Evolutionary conservation across 345 rosid species (phyloP).

Genomic region (Heritiera fomes): DNA sequence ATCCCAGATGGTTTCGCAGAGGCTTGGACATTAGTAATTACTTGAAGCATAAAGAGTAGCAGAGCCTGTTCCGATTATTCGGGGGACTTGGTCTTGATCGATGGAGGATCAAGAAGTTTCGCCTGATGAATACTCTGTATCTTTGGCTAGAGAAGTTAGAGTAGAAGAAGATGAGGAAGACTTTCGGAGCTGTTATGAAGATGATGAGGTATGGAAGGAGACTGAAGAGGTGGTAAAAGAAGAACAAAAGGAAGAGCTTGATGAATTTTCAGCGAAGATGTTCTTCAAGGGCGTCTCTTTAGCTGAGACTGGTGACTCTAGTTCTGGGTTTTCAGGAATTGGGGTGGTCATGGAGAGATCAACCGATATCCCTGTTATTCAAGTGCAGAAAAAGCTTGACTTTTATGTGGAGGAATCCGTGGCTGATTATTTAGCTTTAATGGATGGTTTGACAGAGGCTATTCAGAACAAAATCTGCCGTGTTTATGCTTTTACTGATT

Average conservation of each 20-base stretch:
- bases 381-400: constrained; percentile 88
- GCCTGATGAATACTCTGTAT: constrained; percentile 37
- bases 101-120: constrained; percentile 54
- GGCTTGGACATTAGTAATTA: constrained; percentile 29
- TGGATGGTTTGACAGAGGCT: constrained; percentile 87
- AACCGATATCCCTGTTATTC: constrained; percentile 51
- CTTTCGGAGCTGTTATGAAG: constrained; percentile 89
- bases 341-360: constrained; percentile 84
- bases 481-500: constrained; percentile 81
- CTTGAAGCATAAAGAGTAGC: constrained; percentile 20
- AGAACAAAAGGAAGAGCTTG: constrained; percentile 48
- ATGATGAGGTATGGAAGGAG: constrained; percentile 86
- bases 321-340: constrained; percentile 73
- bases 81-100: constrained; percentile 14
- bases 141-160: constrained; percentile 42
- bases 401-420: constrained; percentile 79
- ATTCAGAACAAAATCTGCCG: constrained; percentile 50
- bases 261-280: constrained; percentile 81
- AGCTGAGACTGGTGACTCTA: constrained; percentile 52
- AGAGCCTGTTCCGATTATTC: neutral
- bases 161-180: constrained; percentile 85
- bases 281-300: constrained; percentile 82
- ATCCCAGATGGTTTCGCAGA: constrained; percentile 17
- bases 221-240: constrained; percentile 52
- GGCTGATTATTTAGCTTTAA: constrained; percentile 78